Base-by-base conservation (phyloP, 768 basidiomycete species). In the Pleurotus tuoliensis region DNA sequence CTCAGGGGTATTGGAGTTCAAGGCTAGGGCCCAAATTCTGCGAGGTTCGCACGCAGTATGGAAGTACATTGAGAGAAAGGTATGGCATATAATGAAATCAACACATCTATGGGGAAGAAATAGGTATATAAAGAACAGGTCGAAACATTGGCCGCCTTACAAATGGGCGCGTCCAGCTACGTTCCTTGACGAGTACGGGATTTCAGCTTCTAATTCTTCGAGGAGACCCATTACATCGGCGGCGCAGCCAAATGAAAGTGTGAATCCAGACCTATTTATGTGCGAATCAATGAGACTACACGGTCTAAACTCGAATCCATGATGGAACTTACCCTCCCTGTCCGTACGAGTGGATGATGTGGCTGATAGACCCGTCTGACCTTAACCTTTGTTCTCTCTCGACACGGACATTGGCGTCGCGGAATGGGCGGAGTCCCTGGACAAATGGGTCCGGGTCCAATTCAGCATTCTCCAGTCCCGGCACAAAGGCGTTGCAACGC, bases 401-500 rank as follows among this genome's bases (percentile, higher is more conserved):
- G 3, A 70, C 69, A 2, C 68, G 58, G 22, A 70, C 69, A 37
- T 67, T 69, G 18, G 58, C 54, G 3, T 58, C 60, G 9, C 65
- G 58, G 59, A 68, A 66, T 13, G 69, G 69, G 7, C 69, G 65
- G 12, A 70, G 60, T 15, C 69, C 69, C 54, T 69, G 67, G 3
- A 64, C 64, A n/a, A 70, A 58, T 3, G 67, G 67, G 4, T 61
- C 55, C 11, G 61, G 54, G 53, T 70, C 69, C 15, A 63, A 59
- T 38, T 65, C 58, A 4, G 69, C 68, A 12, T 64, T 63, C 41
- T 62, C 65, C 12, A 70, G 55, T 15, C 61, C 65, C 1, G 68
- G 64, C 38, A 67, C 59, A 44, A 70, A 69, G 6, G 62, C 61
- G 25, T 68, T 64, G 57, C 67, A 68, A 15, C 68, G 58, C 55